phyloP scores from a whole-genome alignment of 2,329 filamentous ascomycete species.

The Pseudogymnoascus pannorum region DNA sequence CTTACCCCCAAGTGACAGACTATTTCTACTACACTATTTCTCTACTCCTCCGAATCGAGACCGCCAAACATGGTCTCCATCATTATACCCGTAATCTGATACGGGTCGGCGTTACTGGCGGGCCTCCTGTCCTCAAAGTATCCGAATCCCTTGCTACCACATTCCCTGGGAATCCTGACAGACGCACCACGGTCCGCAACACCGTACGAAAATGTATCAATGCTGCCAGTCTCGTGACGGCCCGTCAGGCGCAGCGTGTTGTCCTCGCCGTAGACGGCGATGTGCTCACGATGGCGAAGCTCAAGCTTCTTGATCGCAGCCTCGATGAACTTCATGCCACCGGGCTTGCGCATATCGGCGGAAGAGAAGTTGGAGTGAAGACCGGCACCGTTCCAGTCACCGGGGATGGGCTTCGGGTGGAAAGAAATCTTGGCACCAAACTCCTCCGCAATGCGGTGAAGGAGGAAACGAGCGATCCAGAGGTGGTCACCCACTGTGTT shows the following conservation, averaged over 20 bases:
- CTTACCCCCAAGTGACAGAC: conserved; percentile 7
- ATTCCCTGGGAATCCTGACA: conserved; percentile 83
- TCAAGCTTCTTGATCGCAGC: conserved; percentile 76
- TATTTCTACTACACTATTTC: neutral
- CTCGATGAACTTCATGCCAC: conserved; percentile 94
- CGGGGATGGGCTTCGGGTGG: conserved; percentile 89
- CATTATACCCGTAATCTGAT: conserved; percentile 50
- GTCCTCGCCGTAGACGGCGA: conserved; percentile 89
- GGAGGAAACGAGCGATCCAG: conserved; percentile 86
- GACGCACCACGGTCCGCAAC: conserved; percentile 93
- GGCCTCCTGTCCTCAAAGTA: conserved; percentile 86
- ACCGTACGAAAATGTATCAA: conserved; percentile 89
- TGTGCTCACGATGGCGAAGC: conserved; percentile 72
- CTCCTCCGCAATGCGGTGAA: conserved; percentile 88
- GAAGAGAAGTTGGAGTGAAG: conserved; percentile 93
- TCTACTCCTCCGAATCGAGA: conserved; percentile 7
- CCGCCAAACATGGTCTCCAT: conserved; percentile 26
- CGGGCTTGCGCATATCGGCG: conserved; percentile 78
- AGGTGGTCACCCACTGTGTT: conserved; percentile 85
- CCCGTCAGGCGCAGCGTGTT: conserved; percentile 93
- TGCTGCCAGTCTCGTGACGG: conserved; percentile 85
- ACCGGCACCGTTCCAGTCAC: conserved; percentile 95
- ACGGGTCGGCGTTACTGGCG: conserved; percentile 81
- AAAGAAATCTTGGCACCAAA: conserved; percentile 95
- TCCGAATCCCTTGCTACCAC: conserved; percentile 80